phyloP scores from a whole-genome alignment of 2,329 filamentous ascomycete species.

The Fusarium annulatum region DNA sequence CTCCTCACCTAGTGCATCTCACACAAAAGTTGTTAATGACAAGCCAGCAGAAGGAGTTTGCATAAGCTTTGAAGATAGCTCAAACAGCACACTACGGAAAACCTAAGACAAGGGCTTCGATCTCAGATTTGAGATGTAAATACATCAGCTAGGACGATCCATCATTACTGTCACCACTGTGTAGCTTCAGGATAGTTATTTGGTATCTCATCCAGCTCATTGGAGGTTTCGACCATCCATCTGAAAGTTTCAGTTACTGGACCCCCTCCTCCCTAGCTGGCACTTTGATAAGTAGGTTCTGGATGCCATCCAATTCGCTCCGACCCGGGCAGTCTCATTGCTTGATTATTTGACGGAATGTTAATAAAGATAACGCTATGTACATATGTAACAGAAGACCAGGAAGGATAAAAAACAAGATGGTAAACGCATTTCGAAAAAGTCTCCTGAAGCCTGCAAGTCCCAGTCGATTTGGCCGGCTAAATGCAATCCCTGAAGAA shows the following conservation, averaged over 20 bases:
- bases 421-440: slow-evolving; percentile 1
- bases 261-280: slow-evolving; percentile 5
- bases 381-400: neutral
- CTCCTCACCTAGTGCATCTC: slow-evolving; percentile 2
- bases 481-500: slow-evolving; percentile 39
- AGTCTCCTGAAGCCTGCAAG: slow-evolving; percentile 26
- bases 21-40: neutral
- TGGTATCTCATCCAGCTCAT: neutral
- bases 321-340: slow-evolving; percentile 3
- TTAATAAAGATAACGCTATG: neutral
- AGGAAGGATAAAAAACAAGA: neutral
- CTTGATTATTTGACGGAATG: slow-evolving; percentile 11
- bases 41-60: neutral
- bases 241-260: neutral
- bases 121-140: neutral
- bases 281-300: slow-evolving; percentile 1
- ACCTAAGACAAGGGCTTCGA: neutral
- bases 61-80: slow-evolving; percentile 1
- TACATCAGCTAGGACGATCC: neutral
- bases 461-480: slow-evolving; percentile 32
- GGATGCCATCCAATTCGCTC: slow-evolving; percentile 8
- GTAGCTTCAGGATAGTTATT: neutral
- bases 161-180: slow-evolving; percentile 9
- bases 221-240: neutral
- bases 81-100: neutral